A percentile compares a stretch with the other conserved stretches of the same genome.
Conservation (phyloP, 169 alveolate genomes). For the Cryptosporidium parvum region DNA sequence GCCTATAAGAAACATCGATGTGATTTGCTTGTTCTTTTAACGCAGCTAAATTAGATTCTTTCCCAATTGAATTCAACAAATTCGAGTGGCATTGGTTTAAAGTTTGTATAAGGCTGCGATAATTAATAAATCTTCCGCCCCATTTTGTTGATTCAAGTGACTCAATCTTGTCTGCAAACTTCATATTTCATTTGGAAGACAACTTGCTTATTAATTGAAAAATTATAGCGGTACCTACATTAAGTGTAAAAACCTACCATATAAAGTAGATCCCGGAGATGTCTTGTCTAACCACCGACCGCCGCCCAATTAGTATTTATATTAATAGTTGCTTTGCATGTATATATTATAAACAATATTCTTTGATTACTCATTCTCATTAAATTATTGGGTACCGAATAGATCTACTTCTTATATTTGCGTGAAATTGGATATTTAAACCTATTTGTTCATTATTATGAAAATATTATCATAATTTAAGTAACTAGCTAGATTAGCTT, state of each 20-base stretch:
- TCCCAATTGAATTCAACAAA: conserved; percentile 52
- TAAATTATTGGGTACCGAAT: not conserved
- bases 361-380: not conserved
- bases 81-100: conserved; percentile 49
- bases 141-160: conserved; percentile 77
- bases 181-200: conserved; percentile 77
- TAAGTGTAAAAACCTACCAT: not conserved
- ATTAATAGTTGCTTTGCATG: not conserved
- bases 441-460: not conserved
- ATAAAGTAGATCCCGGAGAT: conserved; percentile 14
- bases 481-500: not conserved
- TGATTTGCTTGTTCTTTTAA: conserved; percentile 33
- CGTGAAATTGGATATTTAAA: not conserved
- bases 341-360: not conserved
- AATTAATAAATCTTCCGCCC: conserved; percentile 77
- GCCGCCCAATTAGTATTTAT: not conserved
- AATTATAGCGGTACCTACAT: conserved; percentile 60
- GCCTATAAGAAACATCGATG: conserved; percentile 49
- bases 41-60: conserved; percentile 27
- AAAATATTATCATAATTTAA: not conserved
- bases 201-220: not conserved
- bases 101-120: conserved; percentile 53
- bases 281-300: conserved; percentile 9
- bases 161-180: conserved; percentile 78
- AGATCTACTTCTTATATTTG: not conserved